phyloP scores from a whole-genome alignment of 805 yeast genomes.

The Osmozyma mogii region DNA sequence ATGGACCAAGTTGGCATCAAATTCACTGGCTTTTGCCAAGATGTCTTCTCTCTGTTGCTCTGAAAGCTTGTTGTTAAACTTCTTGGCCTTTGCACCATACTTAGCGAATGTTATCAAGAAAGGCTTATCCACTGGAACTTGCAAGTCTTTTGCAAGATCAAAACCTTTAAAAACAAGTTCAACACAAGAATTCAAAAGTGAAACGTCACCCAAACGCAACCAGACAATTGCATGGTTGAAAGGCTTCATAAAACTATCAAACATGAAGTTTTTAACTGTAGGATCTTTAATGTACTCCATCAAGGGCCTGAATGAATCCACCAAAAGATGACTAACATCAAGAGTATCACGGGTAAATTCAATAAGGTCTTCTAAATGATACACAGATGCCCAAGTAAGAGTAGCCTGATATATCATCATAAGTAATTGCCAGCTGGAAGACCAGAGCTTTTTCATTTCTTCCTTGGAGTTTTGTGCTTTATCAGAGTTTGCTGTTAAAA shows the following conservation, averaged over 20 bases:
- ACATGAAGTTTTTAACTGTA: constrained; percentile 11
- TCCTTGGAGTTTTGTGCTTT: constrained; percentile 3
- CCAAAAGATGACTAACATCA: constrained; percentile 62
- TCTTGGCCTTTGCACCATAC: constrained; percentile 59
- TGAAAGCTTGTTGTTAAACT: constrained; percentile 61
- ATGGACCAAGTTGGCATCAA: constrained; percentile 50
- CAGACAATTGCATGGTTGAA: constrained; percentile 66
- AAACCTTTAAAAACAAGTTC: constrained; percentile 57
- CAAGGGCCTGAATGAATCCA: constrained; percentile 55
- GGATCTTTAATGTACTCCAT: constrained; percentile 12
- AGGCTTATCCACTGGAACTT: constrained; percentile 42
- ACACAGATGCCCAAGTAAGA: constrained; percentile 64
- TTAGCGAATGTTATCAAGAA: constrained; percentile 52
- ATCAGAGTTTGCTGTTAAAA: constrained; percentile 20
- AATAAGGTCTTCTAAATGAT: constrained; percentile 47
- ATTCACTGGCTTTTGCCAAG: constrained; percentile 48
- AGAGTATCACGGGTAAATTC: constrained; percentile 85
- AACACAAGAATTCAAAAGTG: constrained; percentile 67
- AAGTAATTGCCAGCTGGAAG: constrained; percentile 61
- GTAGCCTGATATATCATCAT: constrained; percentile 62
- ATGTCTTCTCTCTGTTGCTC: constrained; percentile 61
- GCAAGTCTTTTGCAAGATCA: constrained; percentile 51
- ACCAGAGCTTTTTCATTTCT: constrained; percentile 51
- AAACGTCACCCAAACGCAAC: constrained; percentile 75
- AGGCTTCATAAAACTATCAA: constrained; percentile 50